Conservation (phyloP, 192 early-diverging fungal species). For the Coemansia umbellata region DNA sequence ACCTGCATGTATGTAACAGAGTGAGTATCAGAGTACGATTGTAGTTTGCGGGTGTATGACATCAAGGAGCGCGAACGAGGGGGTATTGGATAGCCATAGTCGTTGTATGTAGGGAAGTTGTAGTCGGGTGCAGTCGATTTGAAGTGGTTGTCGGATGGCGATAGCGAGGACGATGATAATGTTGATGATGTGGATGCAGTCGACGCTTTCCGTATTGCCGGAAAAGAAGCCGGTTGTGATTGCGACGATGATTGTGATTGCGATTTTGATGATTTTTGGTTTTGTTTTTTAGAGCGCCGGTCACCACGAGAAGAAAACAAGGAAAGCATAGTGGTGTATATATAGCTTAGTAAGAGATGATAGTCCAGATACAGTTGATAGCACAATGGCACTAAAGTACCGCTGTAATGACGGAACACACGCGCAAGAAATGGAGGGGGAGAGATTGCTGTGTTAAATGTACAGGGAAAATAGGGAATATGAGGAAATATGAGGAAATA, state of each 20-base stretch:
- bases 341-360: too few species aligned
- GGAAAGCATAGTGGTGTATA: slow-evolving; percentile 35
- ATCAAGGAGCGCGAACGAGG: slow-evolving; percentile 38
- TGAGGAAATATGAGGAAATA: too few species aligned
- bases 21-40: neutral
- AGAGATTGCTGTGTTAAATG: too few species aligned
- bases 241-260: neutral
- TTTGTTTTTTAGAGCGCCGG: slow-evolving; percentile 17
- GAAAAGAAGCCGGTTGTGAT: slow-evolving; percentile 1
- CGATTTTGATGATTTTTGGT: too few species aligned
- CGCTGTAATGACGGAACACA: too few species aligned
- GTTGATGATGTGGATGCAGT: neutral
- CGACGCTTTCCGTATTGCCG: slow-evolving; percentile 17
- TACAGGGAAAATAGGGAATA: too few species aligned
- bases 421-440: too few species aligned
- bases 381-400: too few species aligned
- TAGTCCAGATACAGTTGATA: too few species aligned
- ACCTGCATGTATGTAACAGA: slow-evolving; percentile 25
- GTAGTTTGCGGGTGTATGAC: slow-evolving; percentile 14
- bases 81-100: slow-evolving; percentile 20
- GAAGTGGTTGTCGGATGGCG: neutral
- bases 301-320: slow-evolving; percentile 37
- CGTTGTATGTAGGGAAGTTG: slow-evolving; percentile 4
- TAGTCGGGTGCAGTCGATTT: neutral
- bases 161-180: neutral